Evolutionary conservation across 805 yeast genomes (phyloP).

Genomic region (Cyberlindnera meyerae): DNA sequence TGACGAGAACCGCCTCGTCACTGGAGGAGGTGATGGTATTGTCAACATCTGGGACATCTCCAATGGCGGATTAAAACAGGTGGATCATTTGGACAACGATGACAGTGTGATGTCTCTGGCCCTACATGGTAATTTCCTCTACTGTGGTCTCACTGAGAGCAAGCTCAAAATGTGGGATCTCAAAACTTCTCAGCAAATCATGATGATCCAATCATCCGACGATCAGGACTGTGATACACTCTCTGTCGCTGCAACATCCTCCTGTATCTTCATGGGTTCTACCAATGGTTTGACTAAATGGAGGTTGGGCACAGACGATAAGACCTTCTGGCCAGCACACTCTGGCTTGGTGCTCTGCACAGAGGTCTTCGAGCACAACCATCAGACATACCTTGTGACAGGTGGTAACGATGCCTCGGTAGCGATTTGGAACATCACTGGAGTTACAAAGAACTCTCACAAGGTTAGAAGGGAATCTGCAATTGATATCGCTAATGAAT

Average conservation of each 20-base stretch:
- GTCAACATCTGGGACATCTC: conserved; percentile 72
- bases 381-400: conserved; percentile 46
- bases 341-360: conserved; percentile 56
- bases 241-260: conserved; percentile 51
- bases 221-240: conserved; percentile 44
- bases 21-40: conserved; percentile 90
- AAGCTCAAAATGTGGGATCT: conserved; percentile 82
- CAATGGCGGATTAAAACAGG: conserved; percentile 17
- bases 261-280: conserved; percentile 57
- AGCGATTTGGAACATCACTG: conserved; percentile 62
- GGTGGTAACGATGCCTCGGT: conserved; percentile 70
- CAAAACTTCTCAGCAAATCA: conserved; percentile 66
- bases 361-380: conserved; percentile 38
- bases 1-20: conserved; percentile 39
- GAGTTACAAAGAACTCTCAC: conserved; percentile 2
- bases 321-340: conserved; percentile 47
- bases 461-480: conserved; percentile 12
- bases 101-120: conserved; percentile 71
- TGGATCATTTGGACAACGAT: conserved; percentile 50
- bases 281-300: conserved; percentile 45
- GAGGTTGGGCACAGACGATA: conserved; percentile 42
- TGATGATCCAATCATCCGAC: conserved; percentile 35
- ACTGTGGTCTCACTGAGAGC: conserved; percentile 78
- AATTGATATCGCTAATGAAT: conserved; percentile 46
- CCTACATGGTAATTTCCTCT: conserved; percentile 60